phyloP scores from a whole-genome alignment of 192 early-diverging fungal species.

The Coemansia sp. region DNA sequence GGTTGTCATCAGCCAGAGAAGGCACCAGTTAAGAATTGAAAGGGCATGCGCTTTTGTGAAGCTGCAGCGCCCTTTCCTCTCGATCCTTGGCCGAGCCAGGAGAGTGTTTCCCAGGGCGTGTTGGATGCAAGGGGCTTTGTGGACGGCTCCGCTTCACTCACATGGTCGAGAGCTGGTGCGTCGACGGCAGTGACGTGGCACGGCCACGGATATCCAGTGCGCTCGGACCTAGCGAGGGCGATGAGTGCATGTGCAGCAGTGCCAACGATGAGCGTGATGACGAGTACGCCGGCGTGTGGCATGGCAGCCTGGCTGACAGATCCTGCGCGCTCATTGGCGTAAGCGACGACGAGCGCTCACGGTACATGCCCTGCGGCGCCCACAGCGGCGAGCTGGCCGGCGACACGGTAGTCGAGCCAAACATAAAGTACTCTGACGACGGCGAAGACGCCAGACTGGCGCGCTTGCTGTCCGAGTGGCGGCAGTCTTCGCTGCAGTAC shows the following conservation, averaged over 20 bases:
- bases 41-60: not conserved
- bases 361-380: constrained; percentile 22
- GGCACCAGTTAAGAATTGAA: not conserved
- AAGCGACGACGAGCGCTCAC: constrained; percentile 49
- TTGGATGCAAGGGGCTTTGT: constrained; percentile 1
- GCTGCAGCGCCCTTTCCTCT: not conserved
- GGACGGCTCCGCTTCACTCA: constrained; percentile 7
- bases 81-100: not conserved
- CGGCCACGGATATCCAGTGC: constrained; percentile 31
- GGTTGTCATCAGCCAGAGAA: not conserved
- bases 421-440: constrained; percentile 35
- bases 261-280: constrained; percentile 26
- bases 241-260: constrained; percentile 23
- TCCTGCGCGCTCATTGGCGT: constrained; percentile 48
- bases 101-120: not conserved
- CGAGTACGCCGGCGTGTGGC: constrained; percentile 52
- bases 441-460: constrained; percentile 5
- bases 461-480: constrained; percentile 21
- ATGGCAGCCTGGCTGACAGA: constrained; percentile 39
- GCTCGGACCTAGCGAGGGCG: constrained; percentile 43
- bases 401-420: constrained; percentile 26
- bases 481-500: constrained; percentile 50
- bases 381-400: constrained; percentile 25
- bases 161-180: constrained; percentile 45
- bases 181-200: constrained; percentile 39